Percentiles rank a stretch among this genome's conserved stretches.
phyloP scores from a whole-genome alignment of 306 rosid genomes.

The Arachis hypogaea region DNA sequence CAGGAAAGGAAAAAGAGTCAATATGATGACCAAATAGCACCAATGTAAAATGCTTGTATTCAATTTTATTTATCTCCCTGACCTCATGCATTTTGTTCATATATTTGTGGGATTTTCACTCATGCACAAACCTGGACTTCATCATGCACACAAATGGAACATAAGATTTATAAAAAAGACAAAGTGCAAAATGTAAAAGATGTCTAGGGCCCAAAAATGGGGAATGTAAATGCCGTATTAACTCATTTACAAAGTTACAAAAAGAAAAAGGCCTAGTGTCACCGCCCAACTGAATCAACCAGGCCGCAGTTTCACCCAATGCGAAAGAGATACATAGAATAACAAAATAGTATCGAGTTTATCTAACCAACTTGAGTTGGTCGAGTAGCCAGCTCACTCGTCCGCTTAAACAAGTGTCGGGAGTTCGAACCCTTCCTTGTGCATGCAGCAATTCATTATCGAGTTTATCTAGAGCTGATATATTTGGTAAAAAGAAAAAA shows the following conservation, averaged over 20 bases:
- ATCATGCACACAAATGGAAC: too few species aligned
- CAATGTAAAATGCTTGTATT: background rate
- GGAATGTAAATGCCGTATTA: background rate
- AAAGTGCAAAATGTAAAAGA: background rate
- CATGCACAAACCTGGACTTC: background rate
- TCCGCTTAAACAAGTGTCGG: too few species aligned
- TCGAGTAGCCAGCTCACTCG: too few species aligned
- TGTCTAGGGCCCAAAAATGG: conserved; percentile 8
- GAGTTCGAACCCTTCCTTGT: too few species aligned
- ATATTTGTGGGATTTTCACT: background rate
- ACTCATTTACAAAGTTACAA: background rate
- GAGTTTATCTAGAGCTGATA: too few species aligned
- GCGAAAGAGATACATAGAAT: too few species aligned
- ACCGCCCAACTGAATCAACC: background rate
- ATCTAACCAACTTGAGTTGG: too few species aligned
- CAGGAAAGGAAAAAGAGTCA: background rate
- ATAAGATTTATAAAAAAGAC: background rate
- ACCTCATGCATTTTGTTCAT: background rate
- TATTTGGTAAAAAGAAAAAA: too few species aligned
- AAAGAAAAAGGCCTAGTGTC: background rate
- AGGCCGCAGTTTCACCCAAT: background rate
- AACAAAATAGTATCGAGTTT: too few species aligned
- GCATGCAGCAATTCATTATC: too few species aligned
- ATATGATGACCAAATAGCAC: background rate
- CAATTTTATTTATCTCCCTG: background rate